Evolutionary conservation across 108 stramenopile species (phyloP).

Genomic region (Fistulifera solaris): DNA sequence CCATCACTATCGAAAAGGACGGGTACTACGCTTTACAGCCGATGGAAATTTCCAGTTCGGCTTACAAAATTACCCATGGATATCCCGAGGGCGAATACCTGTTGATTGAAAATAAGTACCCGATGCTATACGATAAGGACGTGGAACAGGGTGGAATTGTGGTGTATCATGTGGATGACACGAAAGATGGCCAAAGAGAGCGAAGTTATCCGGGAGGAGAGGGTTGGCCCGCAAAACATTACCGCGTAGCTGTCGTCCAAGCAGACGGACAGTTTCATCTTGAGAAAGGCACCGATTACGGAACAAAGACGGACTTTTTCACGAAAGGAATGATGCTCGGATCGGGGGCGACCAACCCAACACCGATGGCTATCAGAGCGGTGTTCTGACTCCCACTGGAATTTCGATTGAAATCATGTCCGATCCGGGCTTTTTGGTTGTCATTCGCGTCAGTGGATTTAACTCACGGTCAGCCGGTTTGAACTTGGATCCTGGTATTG

Average conservation of each 20-base stretch:
- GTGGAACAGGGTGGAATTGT: slow-evolving; percentile 31
- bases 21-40: slow-evolving; percentile 35
- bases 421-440: slow-evolving; percentile 1
- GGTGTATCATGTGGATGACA: slow-evolving; percentile 62
- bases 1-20: slow-evolving; percentile 23
- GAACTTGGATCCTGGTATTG: too few relatives aligned
- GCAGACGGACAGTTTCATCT: slow-evolving; percentile 51
- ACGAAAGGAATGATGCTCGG: slow-evolving; percentile 5
- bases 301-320: slow-evolving; percentile 37
- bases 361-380: slow-evolving; percentile 46
- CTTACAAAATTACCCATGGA: slow-evolving; percentile 32
- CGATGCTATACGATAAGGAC: too few relatives aligned
- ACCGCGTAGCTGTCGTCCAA: slow-evolving; percentile 44
- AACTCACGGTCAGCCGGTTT: too few relatives aligned
- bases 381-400: slow-evolving; percentile 19
- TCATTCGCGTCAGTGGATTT: not conserved
- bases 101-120: slow-evolving; percentile 48
- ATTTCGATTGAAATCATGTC: slow-evolving; percentile 16
- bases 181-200: slow-evolving; percentile 2
- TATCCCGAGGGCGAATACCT: slow-evolving; percentile 46
- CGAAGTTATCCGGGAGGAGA: slow-evolving; percentile 32
- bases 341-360: slow-evolving; percentile 31
- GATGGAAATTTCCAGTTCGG: slow-evolving; percentile 25
- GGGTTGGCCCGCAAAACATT: slow-evolving; percentile 53
- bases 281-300: slow-evolving; percentile 35